phyloP scores from a whole-genome alignment of 164 flowering plant genomes.

The Saururus chinensis region DNA sequence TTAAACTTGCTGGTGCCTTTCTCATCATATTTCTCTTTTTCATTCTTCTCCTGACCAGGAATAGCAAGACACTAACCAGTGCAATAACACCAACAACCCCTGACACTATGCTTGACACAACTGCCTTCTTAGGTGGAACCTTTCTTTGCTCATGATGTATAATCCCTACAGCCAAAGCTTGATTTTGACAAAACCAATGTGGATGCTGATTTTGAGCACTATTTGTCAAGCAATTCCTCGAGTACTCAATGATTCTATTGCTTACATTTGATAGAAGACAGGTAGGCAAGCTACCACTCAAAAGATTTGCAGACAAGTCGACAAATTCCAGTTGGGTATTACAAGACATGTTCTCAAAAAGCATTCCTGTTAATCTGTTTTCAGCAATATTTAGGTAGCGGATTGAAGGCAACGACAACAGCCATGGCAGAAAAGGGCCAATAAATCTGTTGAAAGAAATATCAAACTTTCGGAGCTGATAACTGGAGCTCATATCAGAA shows the following conservation, averaged over 20 bases:
- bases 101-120: slow-evolving; percentile 37
- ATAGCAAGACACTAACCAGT: slow-evolving; percentile 25
- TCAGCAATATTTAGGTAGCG: slow-evolving; percentile 48
- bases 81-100: slow-evolving; percentile 37
- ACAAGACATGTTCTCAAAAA: slow-evolving; percentile 53
- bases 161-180: slow-evolving; percentile 90
- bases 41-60: slow-evolving; percentile 29
- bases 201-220: slow-evolving; percentile 48
- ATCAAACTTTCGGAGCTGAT: slow-evolving; percentile 65
- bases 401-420: slow-evolving; percentile 69
- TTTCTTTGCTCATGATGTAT: slow-evolving; percentile 31
- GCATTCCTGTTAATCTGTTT: slow-evolving; percentile 78
- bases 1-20: slow-evolving; percentile 32
- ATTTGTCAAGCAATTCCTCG: slow-evolving; percentile 51
- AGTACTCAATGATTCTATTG: slow-evolving; percentile 33
- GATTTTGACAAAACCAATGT: slow-evolving; percentile 57
- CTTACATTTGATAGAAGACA: slow-evolving; percentile 40
- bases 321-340: slow-evolving; percentile 42
- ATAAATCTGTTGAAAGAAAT: slow-evolving; percentile 68
- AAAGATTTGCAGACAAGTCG: slow-evolving; percentile 72
- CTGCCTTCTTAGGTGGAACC: slow-evolving; percentile 27
- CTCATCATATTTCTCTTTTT: slow-evolving; percentile 17
- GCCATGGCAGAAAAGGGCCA: slow-evolving; percentile 59
- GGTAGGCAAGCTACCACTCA: slow-evolving; percentile 67
- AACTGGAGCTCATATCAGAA: slow-evolving; percentile 40